A percentile compares a stretch with the other conserved stretches of the same genome.
phyloP scores from a whole-genome alignment of 2,329 filamentous ascomycete species.

The Nemania sp. region DNA sequence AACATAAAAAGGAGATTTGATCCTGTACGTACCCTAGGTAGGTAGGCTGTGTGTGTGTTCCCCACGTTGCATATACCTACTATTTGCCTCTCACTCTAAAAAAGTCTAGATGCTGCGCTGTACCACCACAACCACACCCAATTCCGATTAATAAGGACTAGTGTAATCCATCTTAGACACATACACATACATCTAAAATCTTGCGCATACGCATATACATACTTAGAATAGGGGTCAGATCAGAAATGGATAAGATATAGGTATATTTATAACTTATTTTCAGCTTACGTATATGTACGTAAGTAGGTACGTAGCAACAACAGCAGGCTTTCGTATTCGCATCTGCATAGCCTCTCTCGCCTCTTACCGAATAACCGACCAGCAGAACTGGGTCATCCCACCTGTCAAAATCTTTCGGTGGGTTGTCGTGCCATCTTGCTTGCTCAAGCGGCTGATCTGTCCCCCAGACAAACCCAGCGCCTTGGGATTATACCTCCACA shows the following conservation, averaged over 20 bases:
- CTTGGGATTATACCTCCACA: slow-evolving; percentile 17
- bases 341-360: neutral
- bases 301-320: neutral
- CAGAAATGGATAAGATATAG: neutral
- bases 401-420: slow-evolving; percentile 16
- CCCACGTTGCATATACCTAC: too few species aligned
- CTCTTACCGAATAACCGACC: neutral
- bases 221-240: neutral
- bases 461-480: slow-evolving; percentile 20
- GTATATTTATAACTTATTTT: slow-evolving; percentile 6
- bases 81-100: too few species aligned
- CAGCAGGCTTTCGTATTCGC: slow-evolving; percentile 3
- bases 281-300: neutral
- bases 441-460: neutral
- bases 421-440: slow-evolving; percentile 16
- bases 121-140: too few species aligned
- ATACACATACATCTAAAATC: too few species aligned
- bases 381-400: neutral
- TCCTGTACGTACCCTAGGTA: neutral
- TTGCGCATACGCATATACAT: too few species aligned
- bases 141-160: too few species aligned
- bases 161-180: too few species aligned
- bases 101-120: too few species aligned
- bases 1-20: neutral
- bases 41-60: neutral